Evolutionary conservation across 495 filamentous ascomycete genomes (phyloP).

Genomic region (Penicillium taxi): DNA sequence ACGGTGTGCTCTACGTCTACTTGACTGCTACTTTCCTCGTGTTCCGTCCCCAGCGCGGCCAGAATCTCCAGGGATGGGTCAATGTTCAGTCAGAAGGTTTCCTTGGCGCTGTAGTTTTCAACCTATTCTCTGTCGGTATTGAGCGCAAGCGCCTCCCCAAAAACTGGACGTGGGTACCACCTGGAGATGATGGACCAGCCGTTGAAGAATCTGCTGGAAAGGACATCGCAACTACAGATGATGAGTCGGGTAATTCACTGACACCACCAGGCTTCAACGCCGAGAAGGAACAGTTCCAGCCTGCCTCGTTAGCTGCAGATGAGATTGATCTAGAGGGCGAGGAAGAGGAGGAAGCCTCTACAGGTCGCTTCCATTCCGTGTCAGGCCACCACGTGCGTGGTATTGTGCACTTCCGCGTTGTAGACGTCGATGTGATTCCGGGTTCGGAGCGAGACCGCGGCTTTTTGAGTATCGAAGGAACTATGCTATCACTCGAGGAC

Average conservation of each 20-base stretch:
- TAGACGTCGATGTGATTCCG: slow-evolving; percentile 53
- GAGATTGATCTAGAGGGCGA: slow-evolving; percentile 22
- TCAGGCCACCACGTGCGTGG: slow-evolving; percentile 56
- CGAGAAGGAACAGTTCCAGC: slow-evolving; percentile 39
- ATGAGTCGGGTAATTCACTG: slow-evolving; percentile 19
- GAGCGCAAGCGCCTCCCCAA: slow-evolving; percentile 56
- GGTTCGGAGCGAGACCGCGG: slow-evolving; percentile 50
- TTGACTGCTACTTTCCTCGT: slow-evolving; percentile 66
- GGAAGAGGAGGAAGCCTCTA: slow-evolving; percentile 30
- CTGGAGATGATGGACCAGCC: slow-evolving; percentile 29
- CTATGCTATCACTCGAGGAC: slow-evolving; percentile 48
- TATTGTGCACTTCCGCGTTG: slow-evolving; percentile 52
- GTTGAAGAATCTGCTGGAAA: slow-evolving; percentile 3
- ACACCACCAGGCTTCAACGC: slow-evolving; percentile 25
- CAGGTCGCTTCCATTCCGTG: slow-evolving; percentile 55
- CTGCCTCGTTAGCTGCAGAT: slow-evolving; percentile 26
- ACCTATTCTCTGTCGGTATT: slow-evolving; percentile 68
- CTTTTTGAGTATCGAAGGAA: slow-evolving; percentile 63
- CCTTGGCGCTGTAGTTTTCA: slow-evolving; percentile 61
- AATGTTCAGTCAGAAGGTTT: slow-evolving; percentile 68
- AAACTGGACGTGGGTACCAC: slow-evolving; percentile 56
- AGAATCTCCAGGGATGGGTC: slow-evolving; percentile 55
- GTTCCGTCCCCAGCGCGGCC: slow-evolving; percentile 53
- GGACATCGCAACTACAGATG: slow-evolving; percentile 21
- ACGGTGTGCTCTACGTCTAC: slow-evolving; percentile 61